A percentile compares a stretch with the other conserved stretches of the same genome.
These are phyloP conservation scores for Escovopsis sp. DNA, from an alignment of 2,329 filamentous ascomycete species.

Conservation along the genomic window DNA sequence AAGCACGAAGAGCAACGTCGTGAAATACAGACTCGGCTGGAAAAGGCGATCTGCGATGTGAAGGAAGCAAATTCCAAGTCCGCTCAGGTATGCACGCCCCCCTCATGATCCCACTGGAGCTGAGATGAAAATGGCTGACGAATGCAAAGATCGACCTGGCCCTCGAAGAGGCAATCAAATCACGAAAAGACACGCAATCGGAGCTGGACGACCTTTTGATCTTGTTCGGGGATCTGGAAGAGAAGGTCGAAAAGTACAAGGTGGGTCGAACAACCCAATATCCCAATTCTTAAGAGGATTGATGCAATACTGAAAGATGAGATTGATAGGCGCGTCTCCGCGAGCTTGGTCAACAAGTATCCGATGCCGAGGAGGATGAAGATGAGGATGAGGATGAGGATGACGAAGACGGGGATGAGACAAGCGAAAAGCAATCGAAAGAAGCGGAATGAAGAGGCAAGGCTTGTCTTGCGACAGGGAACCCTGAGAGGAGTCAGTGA, in stretches of 20 bases:
- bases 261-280: constrained; percentile 25
- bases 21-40: constrained; percentile 15
- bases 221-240: constrained; percentile 67
- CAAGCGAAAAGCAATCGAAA: no score
- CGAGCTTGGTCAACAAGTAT: constrained; percentile 54
- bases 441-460: background rate
- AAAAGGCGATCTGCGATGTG: constrained; percentile 8
- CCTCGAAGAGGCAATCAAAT: constrained; percentile 36
- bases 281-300: background rate
- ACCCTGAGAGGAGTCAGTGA: no score
- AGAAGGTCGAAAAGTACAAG: constrained; percentile 63
- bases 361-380: constrained; percentile 59
- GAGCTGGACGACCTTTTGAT: constrained; percentile 72
- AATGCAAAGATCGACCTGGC: constrained; percentile 17
- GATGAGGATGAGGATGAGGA: constrained; percentile 47
- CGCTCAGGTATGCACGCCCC: constrained; percentile 12
- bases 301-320: background rate
- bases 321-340: constrained; percentile 39
- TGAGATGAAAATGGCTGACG: background rate
- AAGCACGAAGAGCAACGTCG: constrained; percentile 10
- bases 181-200: constrained; percentile 48
- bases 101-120: background rate
- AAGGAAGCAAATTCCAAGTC: constrained; percentile 12
- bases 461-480: background rate
- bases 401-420: constrained; percentile 11